Evolutionary conservation across 495 filamentous ascomycete species (phyloP).

Genomic region (Endocarpon pusillum): DNA sequence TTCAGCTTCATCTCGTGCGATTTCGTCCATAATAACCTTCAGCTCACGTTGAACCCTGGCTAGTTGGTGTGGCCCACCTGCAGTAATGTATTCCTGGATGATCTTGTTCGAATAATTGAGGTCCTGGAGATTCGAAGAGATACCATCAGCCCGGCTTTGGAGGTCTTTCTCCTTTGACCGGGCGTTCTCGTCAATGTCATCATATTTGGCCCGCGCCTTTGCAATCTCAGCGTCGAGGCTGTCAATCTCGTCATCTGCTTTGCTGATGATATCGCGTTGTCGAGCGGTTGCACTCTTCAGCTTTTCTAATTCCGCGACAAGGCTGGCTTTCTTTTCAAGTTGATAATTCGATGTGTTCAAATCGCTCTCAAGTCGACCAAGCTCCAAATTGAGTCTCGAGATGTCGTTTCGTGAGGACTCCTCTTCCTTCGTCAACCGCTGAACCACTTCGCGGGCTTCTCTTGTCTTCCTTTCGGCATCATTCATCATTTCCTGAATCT

Average conservation of each 20-base stretch:
- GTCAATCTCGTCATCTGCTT: slow-evolving; percentile 52
- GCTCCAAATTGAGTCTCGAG: slow-evolving; percentile 50
- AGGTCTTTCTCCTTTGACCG: slow-evolving; percentile 57
- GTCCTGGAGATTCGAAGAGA: slow-evolving; percentile 58
- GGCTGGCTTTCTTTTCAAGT: slow-evolving; percentile 56
- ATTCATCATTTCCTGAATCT: slow-evolving; percentile 64
- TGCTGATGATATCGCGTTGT: slow-evolving; percentile 48
- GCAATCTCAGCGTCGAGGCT: slow-evolving; percentile 51
- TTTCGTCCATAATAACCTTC: slow-evolving; percentile 43
- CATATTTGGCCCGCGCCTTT: slow-evolving; percentile 53
- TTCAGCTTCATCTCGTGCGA: slow-evolving; percentile 47
- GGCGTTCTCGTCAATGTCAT: slow-evolving; percentile 55
- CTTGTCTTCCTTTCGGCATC: slow-evolving; percentile 48
- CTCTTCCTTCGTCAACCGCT: slow-evolving; percentile 46
- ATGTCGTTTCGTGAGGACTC: slow-evolving; percentile 53
- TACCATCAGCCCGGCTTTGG: slow-evolving; percentile 49
- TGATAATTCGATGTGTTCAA: slow-evolving; percentile 52
- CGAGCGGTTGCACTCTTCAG: slow-evolving; percentile 46
- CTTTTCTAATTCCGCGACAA: slow-evolving; percentile 53
- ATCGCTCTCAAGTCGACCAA: slow-evolving; percentile 49
- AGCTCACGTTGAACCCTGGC: slow-evolving; percentile 52
- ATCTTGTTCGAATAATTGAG: slow-evolving; percentile 56
- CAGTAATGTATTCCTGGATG: slow-evolving; percentile 64
- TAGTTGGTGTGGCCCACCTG: slow-evolving; percentile 58
- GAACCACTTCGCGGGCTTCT: slow-evolving; percentile 39